Percentiles rank a stretch among this genome's conserved stretches.
phyloP scores from a whole-genome alignment of 441 rosid genomes.

The Francoa sonchifolia region DNA sequence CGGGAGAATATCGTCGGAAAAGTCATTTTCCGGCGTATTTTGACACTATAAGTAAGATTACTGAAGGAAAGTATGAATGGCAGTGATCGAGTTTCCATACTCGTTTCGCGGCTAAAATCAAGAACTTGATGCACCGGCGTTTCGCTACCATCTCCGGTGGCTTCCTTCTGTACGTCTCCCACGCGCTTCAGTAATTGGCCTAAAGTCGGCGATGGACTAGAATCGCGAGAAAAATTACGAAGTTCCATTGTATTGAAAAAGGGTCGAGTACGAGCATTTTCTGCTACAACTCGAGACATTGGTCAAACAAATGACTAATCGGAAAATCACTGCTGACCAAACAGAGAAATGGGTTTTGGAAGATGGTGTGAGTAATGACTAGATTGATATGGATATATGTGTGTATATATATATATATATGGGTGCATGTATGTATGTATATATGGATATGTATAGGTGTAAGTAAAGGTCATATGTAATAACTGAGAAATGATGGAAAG shows the following conservation, averaged over 20 bases:
- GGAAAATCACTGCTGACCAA: not conserved
- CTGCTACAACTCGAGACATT: conserved; percentile 56
- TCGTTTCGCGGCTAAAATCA: conserved; percentile 19
- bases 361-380: too few relatives aligned
- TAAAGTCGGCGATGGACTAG: conserved; percentile 32
- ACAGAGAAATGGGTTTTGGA: not conserved
- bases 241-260: conserved; percentile 30
- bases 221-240: conserved; percentile 3
- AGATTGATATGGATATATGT: too few relatives aligned
- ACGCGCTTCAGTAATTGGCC: conserved; percentile 68
- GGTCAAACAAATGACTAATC: too few relatives aligned
- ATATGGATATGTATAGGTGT: too few relatives aligned
- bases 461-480: too few relatives aligned
- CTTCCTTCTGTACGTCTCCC: conserved; percentile 50
- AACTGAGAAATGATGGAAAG: conserved; percentile 38
- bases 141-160: conserved; percentile 50
- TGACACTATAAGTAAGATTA: conserved; percentile 61
- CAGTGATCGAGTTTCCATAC: conserved; percentile 31
- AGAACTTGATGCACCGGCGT: conserved; percentile 60
- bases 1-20: conserved; percentile 18
- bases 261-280: conserved; percentile 18
- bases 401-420: too few relatives aligned
- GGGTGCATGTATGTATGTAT: too few relatives aligned
- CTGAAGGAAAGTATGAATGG: conserved; percentile 65
- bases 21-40: conserved; percentile 30